Evolutionary conservation across 345 rosid genomes (phyloP).

Genomic region (Acer negundo): DNA sequence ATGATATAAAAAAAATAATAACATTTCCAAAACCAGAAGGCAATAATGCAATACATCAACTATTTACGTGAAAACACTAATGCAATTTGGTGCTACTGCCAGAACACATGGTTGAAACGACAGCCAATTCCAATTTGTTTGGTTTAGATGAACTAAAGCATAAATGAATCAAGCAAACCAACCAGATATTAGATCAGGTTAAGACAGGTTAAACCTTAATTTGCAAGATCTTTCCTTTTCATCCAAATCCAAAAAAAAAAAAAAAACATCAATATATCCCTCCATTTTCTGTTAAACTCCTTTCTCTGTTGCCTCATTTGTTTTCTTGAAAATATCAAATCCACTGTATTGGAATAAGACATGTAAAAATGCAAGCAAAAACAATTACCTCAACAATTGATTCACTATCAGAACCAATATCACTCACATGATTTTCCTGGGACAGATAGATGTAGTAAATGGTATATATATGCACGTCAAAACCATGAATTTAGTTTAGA

Average conservation of each 20-base stretch:
- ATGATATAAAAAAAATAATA: too few relatives aligned
- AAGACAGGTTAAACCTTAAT: background rate
- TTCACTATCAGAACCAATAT: background rate
- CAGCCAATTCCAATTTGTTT: background rate
- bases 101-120: background rate
- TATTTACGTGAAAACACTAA: background rate
- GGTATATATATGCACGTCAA: background rate
- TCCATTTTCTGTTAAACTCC: background rate
- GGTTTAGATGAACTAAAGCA: background rate
- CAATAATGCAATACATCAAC: background rate
- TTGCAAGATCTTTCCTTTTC: background rate
- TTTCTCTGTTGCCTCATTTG: background rate
- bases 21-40: background rate
- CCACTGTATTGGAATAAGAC: background rate
- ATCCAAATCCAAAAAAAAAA: too few relatives aligned
- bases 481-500: background rate
- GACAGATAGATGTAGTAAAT: background rate
- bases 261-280: too few relatives aligned
- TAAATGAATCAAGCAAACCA: background rate
- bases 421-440: background rate
- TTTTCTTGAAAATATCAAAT: background rate
- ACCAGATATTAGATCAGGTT: background rate
- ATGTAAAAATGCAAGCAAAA: conserved; percentile 3
- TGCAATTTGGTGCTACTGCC: background rate
- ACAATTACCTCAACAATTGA: too few relatives aligned